phyloP scores from a whole-genome alignment of 2,329 filamentous ascomycete genomes.

The Trichoderma aggressivum region DNA sequence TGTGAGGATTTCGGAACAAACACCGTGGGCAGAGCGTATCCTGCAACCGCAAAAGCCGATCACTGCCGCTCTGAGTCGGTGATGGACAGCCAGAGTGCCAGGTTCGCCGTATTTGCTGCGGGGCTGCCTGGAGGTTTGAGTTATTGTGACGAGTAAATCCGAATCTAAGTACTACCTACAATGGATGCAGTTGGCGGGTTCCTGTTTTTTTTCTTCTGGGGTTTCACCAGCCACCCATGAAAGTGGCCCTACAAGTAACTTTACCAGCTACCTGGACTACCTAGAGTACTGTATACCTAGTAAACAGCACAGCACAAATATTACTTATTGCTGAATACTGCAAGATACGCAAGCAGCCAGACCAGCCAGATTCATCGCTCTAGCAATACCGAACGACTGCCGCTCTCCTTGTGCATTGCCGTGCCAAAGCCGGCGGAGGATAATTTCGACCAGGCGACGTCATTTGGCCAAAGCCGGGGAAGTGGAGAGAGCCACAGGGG shows the following conservation, averaged over 20 bases:
- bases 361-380: background rate
- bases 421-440: constrained; percentile 13
- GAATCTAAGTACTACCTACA: too few species aligned
- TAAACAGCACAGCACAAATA: background rate
- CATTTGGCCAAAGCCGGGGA: constrained; percentile 14
- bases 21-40: background rate
- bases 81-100: background rate
- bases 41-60: background rate
- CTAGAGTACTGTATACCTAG: background rate
- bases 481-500: constrained; percentile 13
- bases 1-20: background rate
- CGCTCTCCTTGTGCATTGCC: constrained; percentile 9
- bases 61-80: constrained; percentile 11
- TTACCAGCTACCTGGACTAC: background rate
- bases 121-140: background rate
- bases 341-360: background rate
- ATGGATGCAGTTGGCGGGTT: background rate
- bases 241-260: background rate
- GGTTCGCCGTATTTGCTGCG: background rate
- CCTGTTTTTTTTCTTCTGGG: background rate
- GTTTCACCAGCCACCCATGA: background rate
- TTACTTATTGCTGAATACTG: background rate
- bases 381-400: background rate
- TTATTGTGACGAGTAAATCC: background rate
- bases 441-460: background rate